Percentiles rank a stretch among this genome's conserved stretches.
Conservation (phyloP, 345 rosid species). For the Eucalyptus shirleyi region DNA sequence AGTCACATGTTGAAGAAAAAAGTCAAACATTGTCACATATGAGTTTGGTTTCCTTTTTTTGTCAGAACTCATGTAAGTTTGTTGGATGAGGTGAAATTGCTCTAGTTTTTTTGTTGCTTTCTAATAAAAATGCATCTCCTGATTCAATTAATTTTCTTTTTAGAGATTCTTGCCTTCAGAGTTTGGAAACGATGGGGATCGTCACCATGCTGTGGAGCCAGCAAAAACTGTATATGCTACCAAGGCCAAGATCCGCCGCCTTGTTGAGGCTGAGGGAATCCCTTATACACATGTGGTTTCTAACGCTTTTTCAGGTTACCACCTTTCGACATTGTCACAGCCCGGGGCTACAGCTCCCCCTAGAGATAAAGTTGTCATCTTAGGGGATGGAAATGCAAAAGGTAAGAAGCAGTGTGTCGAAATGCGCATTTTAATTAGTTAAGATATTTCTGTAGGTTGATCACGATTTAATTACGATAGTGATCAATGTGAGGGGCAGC, state of each 20-base stretch:
- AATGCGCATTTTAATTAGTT: not conserved
- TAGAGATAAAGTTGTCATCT: not conserved
- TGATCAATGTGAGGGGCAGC: not conserved
- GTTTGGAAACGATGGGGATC: not conserved
- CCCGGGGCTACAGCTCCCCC: not conserved
- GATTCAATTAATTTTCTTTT: not conserved
- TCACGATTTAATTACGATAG: not conserved
- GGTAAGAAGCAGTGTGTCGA: not conserved
- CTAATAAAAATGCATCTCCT: not conserved
- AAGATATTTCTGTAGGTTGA: not conserved
- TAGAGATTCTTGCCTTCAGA: slow-evolving; percentile 2
- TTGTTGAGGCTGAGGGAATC: not conserved
- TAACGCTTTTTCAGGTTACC: not conserved
- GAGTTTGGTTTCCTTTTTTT: not conserved
- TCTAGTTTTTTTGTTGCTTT: not conserved
- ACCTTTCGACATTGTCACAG: not conserved
- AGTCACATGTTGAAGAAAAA: too few relatives aligned
- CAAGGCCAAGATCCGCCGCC: not conserved
- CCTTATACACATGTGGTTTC: not conserved
- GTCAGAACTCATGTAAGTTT: not conserved
- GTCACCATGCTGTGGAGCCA: not conserved
- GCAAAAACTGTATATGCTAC: not conserved
- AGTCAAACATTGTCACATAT: too few relatives aligned
- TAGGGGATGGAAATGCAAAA: slow-evolving; percentile 1
- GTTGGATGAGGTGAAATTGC: not conserved